Evolutionary conservation across 805 yeast species (phyloP).

Genomic region (Pichia membranifaciens): DNA sequence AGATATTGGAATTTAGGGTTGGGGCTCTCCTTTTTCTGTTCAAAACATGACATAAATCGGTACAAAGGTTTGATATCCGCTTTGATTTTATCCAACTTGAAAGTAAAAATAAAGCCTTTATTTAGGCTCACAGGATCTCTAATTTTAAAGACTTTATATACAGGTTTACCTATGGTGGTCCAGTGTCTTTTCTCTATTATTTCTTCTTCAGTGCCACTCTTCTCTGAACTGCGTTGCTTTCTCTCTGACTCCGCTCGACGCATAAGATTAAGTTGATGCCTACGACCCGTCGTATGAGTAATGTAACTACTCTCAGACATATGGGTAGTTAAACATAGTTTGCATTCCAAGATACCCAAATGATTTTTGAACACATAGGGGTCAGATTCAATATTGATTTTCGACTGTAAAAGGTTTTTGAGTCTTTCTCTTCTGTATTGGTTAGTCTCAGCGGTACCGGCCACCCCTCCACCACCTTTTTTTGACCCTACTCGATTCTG

Average conservation of each 20-base stretch:
- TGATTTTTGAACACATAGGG: constrained; percentile 84
- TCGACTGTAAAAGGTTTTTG: constrained; percentile 49
- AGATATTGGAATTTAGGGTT: constrained; percentile 60
- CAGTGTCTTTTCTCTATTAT: constrained; percentile 37
- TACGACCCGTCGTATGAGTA: constrained; percentile 77
- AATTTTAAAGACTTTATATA: constrained; percentile 60
- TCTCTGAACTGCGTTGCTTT: constrained; percentile 15
- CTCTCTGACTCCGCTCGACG: constrained; percentile 45
- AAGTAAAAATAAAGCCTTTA: constrained; percentile 60
- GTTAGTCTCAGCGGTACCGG: constrained; percentile 64
- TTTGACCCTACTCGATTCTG: constrained; percentile 87
- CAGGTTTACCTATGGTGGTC: constrained; percentile 68
- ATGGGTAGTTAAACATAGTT: constrained; percentile 79
- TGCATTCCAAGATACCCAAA: constrained; percentile 80
- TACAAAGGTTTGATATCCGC: constrained; percentile 50
- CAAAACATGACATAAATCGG: constrained; percentile 74
- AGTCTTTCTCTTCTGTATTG: constrained; percentile 64
- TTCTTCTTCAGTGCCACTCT: constrained; percentile 5
- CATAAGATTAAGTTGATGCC: constrained; percentile 70
- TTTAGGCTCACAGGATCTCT: constrained; percentile 53
- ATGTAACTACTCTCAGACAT: constrained; percentile 73
- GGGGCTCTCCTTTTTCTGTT: constrained; percentile 43
- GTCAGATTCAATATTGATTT: constrained; percentile 52
- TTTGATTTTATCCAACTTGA: constrained; percentile 48
- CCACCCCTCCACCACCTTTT: constrained; percentile 87